Percentiles rank a stretch among this genome's conserved stretches.
phyloP scores from a whole-genome alignment of 768 basidiomycete genomes.

The Boletus rufocinnamomeus region DNA sequence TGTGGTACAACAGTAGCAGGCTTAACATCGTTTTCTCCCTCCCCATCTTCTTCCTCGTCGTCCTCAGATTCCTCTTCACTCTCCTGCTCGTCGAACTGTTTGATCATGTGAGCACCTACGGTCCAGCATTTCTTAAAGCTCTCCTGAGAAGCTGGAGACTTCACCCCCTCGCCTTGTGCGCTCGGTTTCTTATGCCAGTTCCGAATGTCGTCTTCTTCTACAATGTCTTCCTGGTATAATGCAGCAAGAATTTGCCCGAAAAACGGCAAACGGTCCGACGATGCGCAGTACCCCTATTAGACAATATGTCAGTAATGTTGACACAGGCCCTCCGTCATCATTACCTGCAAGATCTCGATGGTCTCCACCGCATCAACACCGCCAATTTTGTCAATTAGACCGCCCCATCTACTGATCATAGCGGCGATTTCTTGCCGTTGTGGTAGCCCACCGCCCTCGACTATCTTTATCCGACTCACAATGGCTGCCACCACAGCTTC shows the following conservation, averaged over 20 bases:
- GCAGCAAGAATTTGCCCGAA: constrained; percentile 87
- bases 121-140: constrained; percentile 70
- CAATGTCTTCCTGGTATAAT: constrained; percentile 88
- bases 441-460: constrained; percentile 52
- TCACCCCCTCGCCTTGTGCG: constrained; percentile 54
- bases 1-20: background rate
- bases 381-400: constrained; percentile 76
- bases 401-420: constrained; percentile 79
- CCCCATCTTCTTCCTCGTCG: constrained; percentile 24
- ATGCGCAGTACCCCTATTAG: constrained; percentile 64
- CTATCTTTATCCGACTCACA: constrained; percentile 67
- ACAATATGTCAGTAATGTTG: constrained; percentile 1
- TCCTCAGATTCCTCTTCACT: constrained; percentile 48
- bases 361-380: constrained; percentile 84
- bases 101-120: constrained; percentile 72
- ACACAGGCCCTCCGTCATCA: background rate
- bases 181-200: constrained; percentile 70
- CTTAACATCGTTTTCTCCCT: constrained; percentile 14
- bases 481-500: constrained; percentile 89
- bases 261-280: constrained; percentile 60
- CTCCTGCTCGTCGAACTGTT: constrained; percentile 80
- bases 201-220: constrained; percentile 89
- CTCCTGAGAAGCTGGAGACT: constrained; percentile 44
- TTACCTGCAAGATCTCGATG: constrained; percentile 74
- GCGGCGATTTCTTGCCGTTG: constrained; percentile 67